A percentile compares a stretch with the other conserved stretches of the same genome.
These are phyloP conservation scores for Ustilaginoidea virens DNA, from an alignment of 2,329 filamentous ascomycete species.

Conservation along the genomic window DNA sequence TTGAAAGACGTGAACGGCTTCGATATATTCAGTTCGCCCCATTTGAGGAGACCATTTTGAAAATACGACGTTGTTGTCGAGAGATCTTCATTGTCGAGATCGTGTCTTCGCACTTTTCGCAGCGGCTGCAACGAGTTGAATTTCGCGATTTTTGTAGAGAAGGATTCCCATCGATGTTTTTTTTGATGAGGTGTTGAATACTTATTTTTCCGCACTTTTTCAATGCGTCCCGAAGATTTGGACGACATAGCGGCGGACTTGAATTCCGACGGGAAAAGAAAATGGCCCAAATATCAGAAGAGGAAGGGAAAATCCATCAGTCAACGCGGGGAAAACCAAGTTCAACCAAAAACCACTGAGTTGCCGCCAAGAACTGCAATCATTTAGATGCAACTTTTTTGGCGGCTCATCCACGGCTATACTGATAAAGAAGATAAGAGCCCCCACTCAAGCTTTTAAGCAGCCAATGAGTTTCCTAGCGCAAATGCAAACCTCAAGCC, in stretches of 20 bases:
- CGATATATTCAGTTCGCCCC: constrained; percentile 83
- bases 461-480: constrained; percentile 16
- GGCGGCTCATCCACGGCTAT: constrained; percentile 18
- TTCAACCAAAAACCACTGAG: too few species aligned
- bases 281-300: constrained; percentile 8
- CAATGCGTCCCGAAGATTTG: constrained; percentile 49
- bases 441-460: constrained; percentile 2
- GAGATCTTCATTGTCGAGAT: constrained; percentile 65
- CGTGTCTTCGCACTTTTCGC: constrained; percentile 72
- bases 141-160: constrained; percentile 77
- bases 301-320: constrained; percentile 3
- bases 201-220: constrained; percentile 55
- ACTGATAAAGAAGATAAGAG: constrained; percentile 15
- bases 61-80: constrained; percentile 76
- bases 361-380: too few species aligned
- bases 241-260: constrained; percentile 38
- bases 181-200: constrained; percentile 59
- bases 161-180: constrained; percentile 82
- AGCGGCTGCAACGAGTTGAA: constrained; percentile 83
- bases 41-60: constrained; percentile 66
- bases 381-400: constrained; percentile 18
- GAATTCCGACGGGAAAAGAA: too few species aligned
- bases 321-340: too few species aligned
- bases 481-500: too few species aligned
- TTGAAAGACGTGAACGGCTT: constrained; percentile 66